These are phyloP conservation scores for Diplodia mutila DNA, from an alignment of 2,329 filamentous ascomycete species.

Conservation along the genomic window DNA sequence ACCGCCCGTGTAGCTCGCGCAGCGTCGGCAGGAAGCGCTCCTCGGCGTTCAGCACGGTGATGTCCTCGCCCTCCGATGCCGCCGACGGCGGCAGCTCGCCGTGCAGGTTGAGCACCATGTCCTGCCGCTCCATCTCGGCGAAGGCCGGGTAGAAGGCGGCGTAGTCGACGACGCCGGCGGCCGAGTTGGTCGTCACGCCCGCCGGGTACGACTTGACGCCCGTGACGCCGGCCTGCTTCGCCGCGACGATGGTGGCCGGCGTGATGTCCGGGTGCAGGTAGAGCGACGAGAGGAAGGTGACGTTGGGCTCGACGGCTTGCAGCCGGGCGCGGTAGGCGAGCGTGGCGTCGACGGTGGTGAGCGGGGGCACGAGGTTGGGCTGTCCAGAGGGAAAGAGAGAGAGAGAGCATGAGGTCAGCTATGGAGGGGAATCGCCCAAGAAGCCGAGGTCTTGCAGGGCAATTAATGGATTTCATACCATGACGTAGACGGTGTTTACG, in stretches of 20 bases:
- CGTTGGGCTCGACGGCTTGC: slow-evolving; percentile 51
- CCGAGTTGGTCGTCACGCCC: slow-evolving; percentile 56
- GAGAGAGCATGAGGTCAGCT: not conserved
- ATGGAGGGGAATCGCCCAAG: too few species aligned
- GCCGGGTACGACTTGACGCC: slow-evolving; percentile 73
- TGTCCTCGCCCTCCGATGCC: slow-evolving; percentile 30
- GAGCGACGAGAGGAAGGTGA: slow-evolving; percentile 56
- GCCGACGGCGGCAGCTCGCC: slow-evolving; percentile 73
- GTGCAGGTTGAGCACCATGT: slow-evolving; percentile 89
- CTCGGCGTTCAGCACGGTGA: slow-evolving; percentile 67
- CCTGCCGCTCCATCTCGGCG: slow-evolving; percentile 82
- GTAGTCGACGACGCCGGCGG: slow-evolving; percentile 70
- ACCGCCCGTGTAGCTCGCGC: slow-evolving; percentile 70
- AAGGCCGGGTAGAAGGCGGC: slow-evolving; percentile 78
- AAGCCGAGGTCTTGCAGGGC: not conserved
- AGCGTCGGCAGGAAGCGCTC: slow-evolving; percentile 81
- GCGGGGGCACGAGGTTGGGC: slow-evolving; percentile 56
- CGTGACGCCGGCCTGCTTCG: slow-evolving; percentile 70
- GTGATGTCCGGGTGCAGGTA: slow-evolving; percentile 56
- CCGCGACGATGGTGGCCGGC: slow-evolving; percentile 66
- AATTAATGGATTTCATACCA: slow-evolving; percentile 41
- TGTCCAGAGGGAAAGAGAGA: slow-evolving; percentile 29
- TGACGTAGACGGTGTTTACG: slow-evolving; percentile 59
- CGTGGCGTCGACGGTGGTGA: slow-evolving; percentile 53
- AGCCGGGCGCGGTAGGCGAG: slow-evolving; percentile 52